Base-by-base conservation (phyloP, 441 rosid species). In the Pelargonium myrrhifolium region DNA sequence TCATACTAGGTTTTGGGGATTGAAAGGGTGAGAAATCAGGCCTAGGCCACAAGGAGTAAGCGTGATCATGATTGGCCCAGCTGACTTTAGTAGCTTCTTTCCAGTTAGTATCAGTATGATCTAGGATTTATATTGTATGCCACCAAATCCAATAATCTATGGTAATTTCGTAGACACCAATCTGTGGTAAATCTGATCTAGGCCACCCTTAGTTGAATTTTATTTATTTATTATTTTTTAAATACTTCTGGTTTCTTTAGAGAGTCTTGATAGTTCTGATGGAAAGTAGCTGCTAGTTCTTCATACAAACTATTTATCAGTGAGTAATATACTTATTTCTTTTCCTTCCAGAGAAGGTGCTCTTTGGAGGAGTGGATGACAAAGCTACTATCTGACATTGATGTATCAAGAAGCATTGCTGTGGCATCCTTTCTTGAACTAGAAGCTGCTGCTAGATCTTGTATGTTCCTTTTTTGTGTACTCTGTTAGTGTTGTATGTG, bases 281-380 rank as follows among this genome's bases (percentile, higher is more conserved):
- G 58, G 22, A 51, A 51, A 51, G 58, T 51, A 17, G 58, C n/a
- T 15, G 17, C 58, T 51, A 15, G 18, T 51, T 51, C 58, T 51
- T 51, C 58, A 51, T 51, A 51, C 9, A 51, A 51, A 6, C 58
- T 65, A 51, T 35, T 6, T 61, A 35, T 42, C 47, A 28, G 67
- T 74, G 75, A 67, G 74, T 74, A 65, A 78, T 78, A 68, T 75
- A 79, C 85, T 82, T 68, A 82, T 68, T 73, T 75, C 26, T 69
- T 73, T 77, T 81, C 84, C 62, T 85, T 85, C 76, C 98, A 95
- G 99, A 89, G 99, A 86, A 87, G 96, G 78, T 81, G 87, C 75
- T 89, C 88, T 17, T 82, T 95, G 85, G 98, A 95, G 84, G 96
- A 95, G 74, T 95, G 99, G 99, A 82, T 95, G 87, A 86, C 89